Evolutionary conservation across 805 yeast genomes (phyloP).

Genomic region (Zygoascus ofunaensis): DNA sequence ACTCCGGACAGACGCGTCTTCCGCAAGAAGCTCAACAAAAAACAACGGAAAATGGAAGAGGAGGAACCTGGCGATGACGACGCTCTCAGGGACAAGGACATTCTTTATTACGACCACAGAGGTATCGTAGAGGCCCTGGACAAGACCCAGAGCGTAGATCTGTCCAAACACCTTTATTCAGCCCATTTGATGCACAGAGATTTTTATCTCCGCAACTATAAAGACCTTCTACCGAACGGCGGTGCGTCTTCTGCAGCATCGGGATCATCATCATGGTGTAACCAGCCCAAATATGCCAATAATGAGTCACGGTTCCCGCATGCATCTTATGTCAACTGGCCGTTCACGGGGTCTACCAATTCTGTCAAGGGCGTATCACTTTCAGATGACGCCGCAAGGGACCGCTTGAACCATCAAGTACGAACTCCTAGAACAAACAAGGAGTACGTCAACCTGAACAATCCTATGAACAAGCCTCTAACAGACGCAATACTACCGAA

Average conservation of each 20-base stretch:
- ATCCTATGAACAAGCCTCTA: slow-evolving; percentile 9
- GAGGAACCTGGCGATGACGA: not conserved
- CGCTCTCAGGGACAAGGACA: not conserved
- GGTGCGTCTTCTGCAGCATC: not conserved
- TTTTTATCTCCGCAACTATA: not conserved
- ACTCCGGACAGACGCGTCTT: too few relatives aligned
- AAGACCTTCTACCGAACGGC: not conserved
- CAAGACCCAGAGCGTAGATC: slow-evolving; percentile 32
- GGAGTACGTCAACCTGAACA: slow-evolving; percentile 9
- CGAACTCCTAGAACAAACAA: slow-evolving; percentile 14
- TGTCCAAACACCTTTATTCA: slow-evolving; percentile 58
- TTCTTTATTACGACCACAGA: slow-evolving; percentile 3
- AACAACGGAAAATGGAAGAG: not conserved
- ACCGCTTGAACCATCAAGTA: slow-evolving; percentile 7
- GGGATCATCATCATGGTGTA: not conserved
- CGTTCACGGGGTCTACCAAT: not conserved
- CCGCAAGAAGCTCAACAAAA: too few relatives aligned
- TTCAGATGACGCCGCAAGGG: not conserved
- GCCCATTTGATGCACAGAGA: slow-evolving; percentile 32
- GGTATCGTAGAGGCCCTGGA: slow-evolving; percentile 16
- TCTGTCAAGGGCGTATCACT: not conserved
- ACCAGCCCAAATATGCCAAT: not conserved
- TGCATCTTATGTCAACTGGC: not conserved
- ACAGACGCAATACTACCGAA: not conserved
- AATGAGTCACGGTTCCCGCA: not conserved